phyloP scores from a whole-genome alignment of 345 rosid species.

The Erucastrum elatum region DNA sequence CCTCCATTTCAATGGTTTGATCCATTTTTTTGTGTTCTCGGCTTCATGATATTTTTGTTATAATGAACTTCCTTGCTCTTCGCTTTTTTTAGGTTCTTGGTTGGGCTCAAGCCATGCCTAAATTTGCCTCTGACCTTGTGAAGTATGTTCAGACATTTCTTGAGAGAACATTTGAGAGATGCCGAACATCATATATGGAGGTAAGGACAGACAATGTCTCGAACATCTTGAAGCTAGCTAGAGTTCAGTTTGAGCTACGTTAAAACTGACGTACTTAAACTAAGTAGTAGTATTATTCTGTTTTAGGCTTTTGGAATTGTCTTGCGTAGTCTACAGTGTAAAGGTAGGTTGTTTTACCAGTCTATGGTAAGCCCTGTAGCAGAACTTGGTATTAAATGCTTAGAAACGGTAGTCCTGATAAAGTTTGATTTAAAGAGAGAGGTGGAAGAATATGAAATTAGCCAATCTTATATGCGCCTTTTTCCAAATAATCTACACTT shows the following conservation, averaged over 20 bases:
- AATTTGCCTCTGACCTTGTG: constrained; percentile 90
- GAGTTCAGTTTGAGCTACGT: constrained; percentile 14
- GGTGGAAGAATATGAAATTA: constrained; percentile 4
- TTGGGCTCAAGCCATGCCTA: constrained; percentile 99
- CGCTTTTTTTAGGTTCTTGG: constrained; percentile 69
- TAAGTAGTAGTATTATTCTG: not conserved
- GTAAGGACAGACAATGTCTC: constrained; percentile 37
- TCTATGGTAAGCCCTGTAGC: constrained; percentile 3
- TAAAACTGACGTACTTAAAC: constrained; percentile 3
- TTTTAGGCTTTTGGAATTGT: constrained; percentile 8
- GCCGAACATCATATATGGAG: constrained; percentile 97
- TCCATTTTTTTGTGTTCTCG: not conserved
- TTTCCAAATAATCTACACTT: not conserved
- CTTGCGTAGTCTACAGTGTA: constrained; percentile 8
- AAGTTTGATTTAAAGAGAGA: constrained; percentile 2
- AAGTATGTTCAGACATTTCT: constrained; percentile 93
- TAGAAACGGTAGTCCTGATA: constrained; percentile 9
- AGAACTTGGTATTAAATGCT: constrained; percentile 29
- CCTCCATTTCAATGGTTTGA: not conserved
- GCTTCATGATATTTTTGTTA: constrained; percentile 12
- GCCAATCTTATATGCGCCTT: constrained; percentile 7
- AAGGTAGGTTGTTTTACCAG: constrained; percentile 11
- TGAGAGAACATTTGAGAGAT: constrained; percentile 96
- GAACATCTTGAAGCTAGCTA: constrained; percentile 7
- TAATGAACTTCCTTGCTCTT: constrained; percentile 20